Percentiles rank a stretch among this genome's conserved stretches.
These are phyloP conservation scores for Fraxinus latifolia DNA, from an alignment of 305 asterid genomes.

Conservation along the genomic window DNA sequence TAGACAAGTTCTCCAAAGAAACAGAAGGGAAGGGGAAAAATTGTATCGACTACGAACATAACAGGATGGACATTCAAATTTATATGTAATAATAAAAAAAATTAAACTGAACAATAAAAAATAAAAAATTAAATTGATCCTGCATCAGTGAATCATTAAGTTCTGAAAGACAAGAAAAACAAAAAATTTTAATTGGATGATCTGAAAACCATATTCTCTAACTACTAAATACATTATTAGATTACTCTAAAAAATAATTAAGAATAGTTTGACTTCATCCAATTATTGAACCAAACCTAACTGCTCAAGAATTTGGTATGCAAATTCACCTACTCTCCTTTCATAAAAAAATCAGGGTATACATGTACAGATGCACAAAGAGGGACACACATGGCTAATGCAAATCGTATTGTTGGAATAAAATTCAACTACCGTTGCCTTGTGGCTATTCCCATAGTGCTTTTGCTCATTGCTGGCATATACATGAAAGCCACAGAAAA, in stretches of 20 bases:
- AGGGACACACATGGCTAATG: background rate
- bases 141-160: background rate
- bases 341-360: background rate
- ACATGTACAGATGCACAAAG: background rate
- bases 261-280: background rate
- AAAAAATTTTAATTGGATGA: background rate
- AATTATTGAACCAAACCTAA: background rate
- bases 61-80: background rate
- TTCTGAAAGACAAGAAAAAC: background rate
- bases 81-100: background rate
- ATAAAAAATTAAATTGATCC: background rate
- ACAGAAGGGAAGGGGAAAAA: background rate
- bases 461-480: constrained; percentile 38
- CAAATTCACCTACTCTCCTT: background rate
- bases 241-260: background rate
- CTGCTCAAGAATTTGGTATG: background rate
- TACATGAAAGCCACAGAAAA: constrained; percentile 54
- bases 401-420: background rate
- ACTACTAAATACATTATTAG: background rate
- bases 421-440: constrained; percentile 45
- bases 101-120: background rate
- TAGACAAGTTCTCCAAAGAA: background rate
- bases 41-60: background rate
- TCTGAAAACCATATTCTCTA: background rate
- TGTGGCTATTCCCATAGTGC: constrained; percentile 28